These are phyloP conservation scores for Tulasnella sp. DNA, from an alignment of 768 basidiomycete species.

Conservation along the genomic window DNA sequence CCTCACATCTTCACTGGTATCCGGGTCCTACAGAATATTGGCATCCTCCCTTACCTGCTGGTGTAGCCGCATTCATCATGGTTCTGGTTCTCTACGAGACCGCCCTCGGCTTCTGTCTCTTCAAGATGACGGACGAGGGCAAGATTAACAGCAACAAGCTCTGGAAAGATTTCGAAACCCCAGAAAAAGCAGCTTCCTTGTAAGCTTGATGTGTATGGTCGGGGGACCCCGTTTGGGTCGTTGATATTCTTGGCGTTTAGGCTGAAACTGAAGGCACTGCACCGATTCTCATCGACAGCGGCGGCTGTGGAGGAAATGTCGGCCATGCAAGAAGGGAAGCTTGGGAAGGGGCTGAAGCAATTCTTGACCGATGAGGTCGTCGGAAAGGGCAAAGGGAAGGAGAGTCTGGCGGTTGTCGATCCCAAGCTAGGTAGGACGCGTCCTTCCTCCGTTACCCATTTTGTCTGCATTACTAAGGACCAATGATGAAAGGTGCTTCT, in stretches of 20 bases:
- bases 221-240: not conserved
- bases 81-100: constrained; percentile 97
- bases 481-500: constrained; percentile 50
- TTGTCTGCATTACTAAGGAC: not conserved
- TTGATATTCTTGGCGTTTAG: constrained; percentile 36
- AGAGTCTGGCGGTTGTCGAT: constrained; percentile 74
- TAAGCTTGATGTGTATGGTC: constrained; percentile 37
- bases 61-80: not conserved
- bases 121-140: constrained; percentile 85
- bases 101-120: constrained; percentile 92
- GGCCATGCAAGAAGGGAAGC: constrained; percentile 82
- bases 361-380: constrained; percentile 82
- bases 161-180: constrained; percentile 87
- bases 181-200: constrained; percentile 88
- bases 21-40: too few relatives aligned
- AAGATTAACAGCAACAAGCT: constrained; percentile 81
- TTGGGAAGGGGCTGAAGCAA: constrained; percentile 87
- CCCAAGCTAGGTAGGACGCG: constrained; percentile 69
- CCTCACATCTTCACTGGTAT: too few relatives aligned
- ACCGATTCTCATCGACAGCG: constrained; percentile 94
- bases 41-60: too few relatives aligned
- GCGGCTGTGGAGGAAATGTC: constrained; percentile 95
- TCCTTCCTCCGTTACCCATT: not conserved
- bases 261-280: constrained; percentile 87
- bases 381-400: constrained; percentile 86